A percentile compares a stretch with the other conserved stretches of the same genome.
Evolutionary conservation across 768 basidiomycete species (phyloP).

Genomic region (Porphyrellus cyaneotinctus): DNA sequence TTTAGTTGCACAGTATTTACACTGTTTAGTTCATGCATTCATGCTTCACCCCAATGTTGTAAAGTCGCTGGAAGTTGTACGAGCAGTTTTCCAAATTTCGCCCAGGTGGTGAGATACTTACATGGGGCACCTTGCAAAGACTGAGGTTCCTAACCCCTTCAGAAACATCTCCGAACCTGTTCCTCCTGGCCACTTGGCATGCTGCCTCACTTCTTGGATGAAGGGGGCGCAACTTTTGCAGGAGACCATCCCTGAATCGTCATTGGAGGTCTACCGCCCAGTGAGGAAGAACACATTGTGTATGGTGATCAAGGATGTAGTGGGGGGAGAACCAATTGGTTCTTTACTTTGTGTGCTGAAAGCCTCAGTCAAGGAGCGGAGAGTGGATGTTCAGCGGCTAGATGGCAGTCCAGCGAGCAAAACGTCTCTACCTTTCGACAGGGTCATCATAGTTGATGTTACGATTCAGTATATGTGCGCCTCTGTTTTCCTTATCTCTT

Average conservation of each 20-base stretch:
- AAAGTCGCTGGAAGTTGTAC: background rate
- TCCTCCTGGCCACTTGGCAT: background rate
- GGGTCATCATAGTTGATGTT: too few species aligned
- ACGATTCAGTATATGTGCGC: too few species aligned
- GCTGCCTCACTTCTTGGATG: background rate
- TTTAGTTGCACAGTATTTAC: background rate
- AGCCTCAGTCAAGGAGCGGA: background rate
- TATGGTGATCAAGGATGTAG: background rate
- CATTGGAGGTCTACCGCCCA: background rate
- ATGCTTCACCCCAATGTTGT: background rate
- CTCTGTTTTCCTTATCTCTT: too few species aligned
- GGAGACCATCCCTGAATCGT: background rate
- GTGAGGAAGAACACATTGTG: background rate
- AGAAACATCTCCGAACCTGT: background rate
- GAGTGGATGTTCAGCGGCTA: background rate
- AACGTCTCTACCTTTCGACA: background rate
- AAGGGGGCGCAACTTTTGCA: background rate
- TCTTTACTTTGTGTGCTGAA: background rate
- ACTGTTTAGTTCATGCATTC: background rate
- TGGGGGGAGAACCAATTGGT: background rate
- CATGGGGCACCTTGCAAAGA: background rate
- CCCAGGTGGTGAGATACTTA: background rate
- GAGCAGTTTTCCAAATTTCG: background rate
- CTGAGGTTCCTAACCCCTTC: background rate
- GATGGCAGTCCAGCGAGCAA: background rate